Conservation (phyloP, 345 rosid species). For the Melaleuca quinquenervia region DNA sequence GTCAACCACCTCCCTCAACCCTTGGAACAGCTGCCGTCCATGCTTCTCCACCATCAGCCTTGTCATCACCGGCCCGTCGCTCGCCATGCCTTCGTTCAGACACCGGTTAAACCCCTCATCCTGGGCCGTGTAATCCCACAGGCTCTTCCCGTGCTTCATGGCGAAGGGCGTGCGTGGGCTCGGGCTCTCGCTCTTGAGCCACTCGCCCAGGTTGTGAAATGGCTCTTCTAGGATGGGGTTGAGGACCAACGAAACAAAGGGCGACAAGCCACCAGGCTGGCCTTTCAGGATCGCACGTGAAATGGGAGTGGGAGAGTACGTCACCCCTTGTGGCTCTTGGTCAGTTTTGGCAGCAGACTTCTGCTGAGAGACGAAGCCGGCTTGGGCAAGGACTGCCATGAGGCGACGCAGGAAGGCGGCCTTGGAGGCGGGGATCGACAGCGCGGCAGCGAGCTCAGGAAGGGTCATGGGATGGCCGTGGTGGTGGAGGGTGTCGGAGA, state of each 20-base stretch:
- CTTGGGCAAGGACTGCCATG: constrained; percentile 29
- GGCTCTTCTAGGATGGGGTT: constrained; percentile 11
- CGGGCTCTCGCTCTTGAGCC: constrained; percentile 16
- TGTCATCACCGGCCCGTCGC: constrained; percentile 12
- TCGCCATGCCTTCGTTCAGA: constrained; percentile 22
- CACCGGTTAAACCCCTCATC: constrained; percentile 4
- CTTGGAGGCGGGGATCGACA: constrained; percentile 15
- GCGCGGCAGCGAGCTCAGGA: constrained; percentile 11
- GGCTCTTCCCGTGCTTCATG: constrained; percentile 13
- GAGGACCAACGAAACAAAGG: constrained; percentile 11
- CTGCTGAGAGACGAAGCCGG: constrained; percentile 22
- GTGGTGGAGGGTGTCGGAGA: constrained; percentile 31
- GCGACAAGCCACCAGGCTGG: constrained; percentile 13
- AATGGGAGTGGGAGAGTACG: constrained; percentile 15
- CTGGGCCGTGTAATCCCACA: constrained; percentile 4
- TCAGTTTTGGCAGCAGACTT: background rate
- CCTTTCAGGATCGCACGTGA: constrained; percentile 19
- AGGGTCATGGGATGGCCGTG: constrained; percentile 33
- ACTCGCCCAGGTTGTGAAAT: constrained; percentile 13
- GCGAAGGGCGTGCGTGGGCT: constrained; percentile 9
- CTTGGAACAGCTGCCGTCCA: constrained; percentile 11
- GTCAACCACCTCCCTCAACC: constrained; percentile 21
- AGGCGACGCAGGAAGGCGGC: constrained; percentile 10
- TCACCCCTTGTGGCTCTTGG: background rate
- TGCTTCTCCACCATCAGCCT: constrained; percentile 6